Percentiles rank a stretch among this genome's conserved stretches.
Evolutionary conservation across 352 stramenopile genomes (phyloP).

Genomic region (Pythium pectinolyticum): DNA sequence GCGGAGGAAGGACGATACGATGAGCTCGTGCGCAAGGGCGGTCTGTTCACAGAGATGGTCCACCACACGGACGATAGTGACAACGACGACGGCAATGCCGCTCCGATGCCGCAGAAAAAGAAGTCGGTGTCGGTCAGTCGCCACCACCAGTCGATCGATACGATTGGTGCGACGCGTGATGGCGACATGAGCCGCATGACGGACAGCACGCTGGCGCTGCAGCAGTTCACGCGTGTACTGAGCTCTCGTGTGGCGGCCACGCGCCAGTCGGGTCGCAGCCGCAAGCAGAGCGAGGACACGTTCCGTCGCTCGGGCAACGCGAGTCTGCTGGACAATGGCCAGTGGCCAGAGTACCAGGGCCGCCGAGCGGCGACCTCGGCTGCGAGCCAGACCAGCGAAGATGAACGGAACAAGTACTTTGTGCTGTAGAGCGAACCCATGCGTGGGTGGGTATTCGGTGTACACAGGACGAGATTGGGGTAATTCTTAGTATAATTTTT

Average conservation of each 20-base stretch:
- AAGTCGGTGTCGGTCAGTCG: conserved; percentile 7
- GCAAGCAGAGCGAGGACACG: conserved; percentile 56
- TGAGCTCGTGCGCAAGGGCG: conserved; percentile 58
- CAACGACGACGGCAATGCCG: conserved; percentile 37
- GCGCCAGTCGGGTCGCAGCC: conserved; percentile 55
- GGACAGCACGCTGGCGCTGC: conserved; percentile 57
- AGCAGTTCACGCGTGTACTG: conserved; percentile 80
- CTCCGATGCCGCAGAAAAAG: conserved; percentile 30
- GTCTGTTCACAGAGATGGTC: conserved; percentile 86
- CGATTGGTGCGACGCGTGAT: conserved; percentile 14
- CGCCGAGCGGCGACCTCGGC: conserved; percentile 40
- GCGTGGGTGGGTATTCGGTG: neutral
- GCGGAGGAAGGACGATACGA: conserved; percentile 76
- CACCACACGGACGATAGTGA: conserved; percentile 68
- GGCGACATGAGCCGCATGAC: conserved; percentile 3
- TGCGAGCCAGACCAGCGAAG: conserved; percentile 45
- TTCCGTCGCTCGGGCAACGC: conserved; percentile 63
- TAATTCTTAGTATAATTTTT: conserved; percentile 11
- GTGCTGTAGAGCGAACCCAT: conserved; percentile 48
- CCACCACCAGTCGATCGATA: conserved; percentile 24
- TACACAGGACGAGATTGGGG: neutral
- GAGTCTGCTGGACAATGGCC: conserved; percentile 41
- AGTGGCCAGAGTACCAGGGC: conserved; percentile 42
- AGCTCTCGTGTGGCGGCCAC: conserved; percentile 69
- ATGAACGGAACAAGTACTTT: conserved; percentile 83